Conservation (phyloP, 148 eudicot species). For the Arbutus unedo region DNA sequence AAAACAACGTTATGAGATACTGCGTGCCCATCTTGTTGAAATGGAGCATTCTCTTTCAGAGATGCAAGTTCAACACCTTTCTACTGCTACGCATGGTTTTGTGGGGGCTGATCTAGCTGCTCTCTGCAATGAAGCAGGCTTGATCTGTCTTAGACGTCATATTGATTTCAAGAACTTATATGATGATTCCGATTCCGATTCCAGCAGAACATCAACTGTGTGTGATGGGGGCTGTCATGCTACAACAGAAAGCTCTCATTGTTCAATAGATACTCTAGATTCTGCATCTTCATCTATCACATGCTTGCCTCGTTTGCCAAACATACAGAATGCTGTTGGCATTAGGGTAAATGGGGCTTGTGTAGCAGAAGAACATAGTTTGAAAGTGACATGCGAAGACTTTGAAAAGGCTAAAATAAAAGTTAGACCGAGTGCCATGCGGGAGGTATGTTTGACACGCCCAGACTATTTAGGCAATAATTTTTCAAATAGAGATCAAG, state of each 20-base stretch:
- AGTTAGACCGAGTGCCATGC: slow-evolving; percentile 95
- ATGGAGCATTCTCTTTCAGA: slow-evolving; percentile 62
- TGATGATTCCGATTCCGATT: slow-evolving; percentile 19
- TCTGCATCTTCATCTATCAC: slow-evolving; percentile 34
- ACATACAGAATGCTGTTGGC: slow-evolving; percentile 16
- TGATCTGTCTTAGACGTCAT: slow-evolving; percentile 64
- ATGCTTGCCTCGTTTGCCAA: slow-evolving; percentile 24
- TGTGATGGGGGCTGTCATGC: slow-evolving; percentile 24
- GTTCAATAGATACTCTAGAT: slow-evolving; percentile 27
- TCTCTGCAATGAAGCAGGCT: slow-evolving; percentile 78
- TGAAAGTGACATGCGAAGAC: slow-evolving; percentile 61
- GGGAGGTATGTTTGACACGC: slow-evolving; percentile 66
- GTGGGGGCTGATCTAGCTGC: slow-evolving; percentile 95
- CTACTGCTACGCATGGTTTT: slow-evolving; percentile 78
- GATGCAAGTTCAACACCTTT: slow-evolving; percentile 57
- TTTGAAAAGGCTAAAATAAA: slow-evolving; percentile 83
- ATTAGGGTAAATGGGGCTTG: slow-evolving; percentile 11
- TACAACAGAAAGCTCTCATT: slow-evolving; percentile 20
- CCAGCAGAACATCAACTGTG: slow-evolving; percentile 13
- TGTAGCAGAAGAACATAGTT: slow-evolving; percentile 19
- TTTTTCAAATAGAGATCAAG: not conserved
- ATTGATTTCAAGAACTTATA: slow-evolving; percentile 24
- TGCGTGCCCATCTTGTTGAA: slow-evolving; percentile 57
- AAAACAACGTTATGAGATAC: slow-evolving; percentile 69
- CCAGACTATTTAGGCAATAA: not conserved